phyloP scores from a whole-genome alignment of 352 stramenopile genomes.

The Phytophthora crassamura region DNA sequence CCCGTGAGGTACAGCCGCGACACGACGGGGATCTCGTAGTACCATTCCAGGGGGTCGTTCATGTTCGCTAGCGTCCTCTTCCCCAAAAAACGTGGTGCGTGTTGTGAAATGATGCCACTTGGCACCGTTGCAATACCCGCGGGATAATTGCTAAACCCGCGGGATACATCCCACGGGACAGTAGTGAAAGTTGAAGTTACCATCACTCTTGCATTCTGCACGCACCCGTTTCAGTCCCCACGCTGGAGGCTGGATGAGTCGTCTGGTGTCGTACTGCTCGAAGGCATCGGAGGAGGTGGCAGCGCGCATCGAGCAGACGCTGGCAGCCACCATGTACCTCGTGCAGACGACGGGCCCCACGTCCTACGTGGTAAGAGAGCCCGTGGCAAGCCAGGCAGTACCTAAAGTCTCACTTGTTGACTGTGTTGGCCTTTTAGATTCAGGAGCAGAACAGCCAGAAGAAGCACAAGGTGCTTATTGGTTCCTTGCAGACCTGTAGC shows the following conservation, averaged over 20 bases:
- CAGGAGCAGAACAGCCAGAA: conserved; percentile 77
- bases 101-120: conserved; percentile 46
- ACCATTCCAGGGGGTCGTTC: conserved; percentile 95
- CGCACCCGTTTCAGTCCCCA: conserved; percentile 4
- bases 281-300: conserved; percentile 61
- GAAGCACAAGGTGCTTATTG: conserved; percentile 85
- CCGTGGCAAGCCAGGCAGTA: background rate
- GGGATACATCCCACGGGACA: conserved; percentile 9
- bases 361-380: conserved; percentile 64
- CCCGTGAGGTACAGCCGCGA: conserved; percentile 98
- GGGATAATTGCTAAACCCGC: too few species aligned
- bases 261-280: conserved; percentile 64
- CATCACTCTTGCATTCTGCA: conserved; percentile 27
- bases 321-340: conserved; percentile 78
- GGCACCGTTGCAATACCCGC: conserved; percentile 16
- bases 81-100: conserved; percentile 1
- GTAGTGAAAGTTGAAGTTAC: conserved; percentile 37
- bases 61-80: conserved; percentile 40
- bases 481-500: conserved; percentile 71
- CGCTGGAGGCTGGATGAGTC: conserved; percentile 49
- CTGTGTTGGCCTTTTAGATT: conserved; percentile 41
- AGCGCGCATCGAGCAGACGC: conserved; percentile 70
- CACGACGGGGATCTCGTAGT: conserved; percentile 99
- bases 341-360: conserved; percentile 81
- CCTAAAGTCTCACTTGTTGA: background rate